phyloP scores from a whole-genome alignment of 1,139 yeast species.

The Wickerhamiella pararugosa region DNA sequence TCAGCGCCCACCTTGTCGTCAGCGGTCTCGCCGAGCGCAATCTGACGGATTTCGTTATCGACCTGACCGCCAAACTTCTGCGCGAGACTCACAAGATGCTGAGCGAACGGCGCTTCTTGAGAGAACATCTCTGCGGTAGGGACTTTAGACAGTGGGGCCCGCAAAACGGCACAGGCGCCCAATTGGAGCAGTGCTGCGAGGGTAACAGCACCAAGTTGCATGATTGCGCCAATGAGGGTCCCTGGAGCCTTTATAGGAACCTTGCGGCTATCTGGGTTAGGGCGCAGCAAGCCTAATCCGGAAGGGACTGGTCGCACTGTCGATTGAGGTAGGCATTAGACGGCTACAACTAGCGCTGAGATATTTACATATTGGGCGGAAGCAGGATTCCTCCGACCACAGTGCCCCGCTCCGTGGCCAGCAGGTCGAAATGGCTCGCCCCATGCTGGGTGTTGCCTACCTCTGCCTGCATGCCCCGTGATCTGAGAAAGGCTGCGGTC shows the following conservation, averaged over 20 bases:
- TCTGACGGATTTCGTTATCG: constrained; percentile 7
- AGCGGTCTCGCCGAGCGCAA: constrained; percentile 5
- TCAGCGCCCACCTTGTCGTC: constrained; percentile 25
- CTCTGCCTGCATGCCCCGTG: constrained; percentile 55
- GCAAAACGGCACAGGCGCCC: constrained; percentile 26
- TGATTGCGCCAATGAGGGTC: not conserved
- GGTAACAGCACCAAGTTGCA: constrained; percentile 21
- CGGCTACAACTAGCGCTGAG: not conserved
- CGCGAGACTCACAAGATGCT: constrained; percentile 14
- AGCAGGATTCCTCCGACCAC: constrained; percentile 54
- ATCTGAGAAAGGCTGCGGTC: constrained; percentile 35
- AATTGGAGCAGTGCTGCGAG: constrained; percentile 41
- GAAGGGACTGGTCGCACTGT: not conserved
- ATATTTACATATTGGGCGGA: constrained; percentile 47
- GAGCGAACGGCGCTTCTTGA: constrained; percentile 13
- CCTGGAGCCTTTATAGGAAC: constrained; percentile 1
- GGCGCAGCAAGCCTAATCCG: not conserved
- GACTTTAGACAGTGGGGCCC: constrained; percentile 12
- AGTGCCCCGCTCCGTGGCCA: constrained; percentile 67
- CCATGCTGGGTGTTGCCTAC: constrained; percentile 44
- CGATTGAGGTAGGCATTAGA: not conserved
- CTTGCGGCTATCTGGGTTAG: constrained; percentile 1
- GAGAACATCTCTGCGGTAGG: constrained; percentile 11
- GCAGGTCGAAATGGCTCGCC: constrained; percentile 54
- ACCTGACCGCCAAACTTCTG: constrained; percentile 14